A percentile compares a stretch with the other conserved stretches of the same genome.
Evolutionary conservation across 163 green algal genomes (phyloP).

Genomic region (Scenedesmus sp.): DNA sequence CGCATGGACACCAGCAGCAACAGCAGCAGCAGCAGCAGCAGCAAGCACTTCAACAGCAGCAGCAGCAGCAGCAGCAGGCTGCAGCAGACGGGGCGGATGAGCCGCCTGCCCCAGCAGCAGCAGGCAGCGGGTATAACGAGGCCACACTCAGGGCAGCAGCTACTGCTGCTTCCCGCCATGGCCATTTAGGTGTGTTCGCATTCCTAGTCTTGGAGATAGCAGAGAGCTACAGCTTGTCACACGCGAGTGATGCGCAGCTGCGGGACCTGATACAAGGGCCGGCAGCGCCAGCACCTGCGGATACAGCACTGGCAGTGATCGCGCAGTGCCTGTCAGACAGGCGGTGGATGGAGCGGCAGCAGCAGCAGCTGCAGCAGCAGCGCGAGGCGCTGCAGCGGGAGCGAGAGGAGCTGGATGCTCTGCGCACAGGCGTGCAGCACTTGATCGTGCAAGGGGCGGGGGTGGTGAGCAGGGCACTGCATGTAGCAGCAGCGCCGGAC

Average conservation of each 20-base stretch:
- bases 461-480: slow-evolving; percentile 15
- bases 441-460: slow-evolving; percentile 21
- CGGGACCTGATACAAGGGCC: neutral
- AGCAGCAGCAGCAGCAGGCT: neutral
- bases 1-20: neutral
- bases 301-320: neutral
- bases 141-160: neutral
- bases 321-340: neutral
- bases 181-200: slow-evolving; percentile 4
- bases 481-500: neutral
- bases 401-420: slow-evolving; percentile 13
- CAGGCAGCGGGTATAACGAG: neutral
- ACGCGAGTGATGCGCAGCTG: neutral
- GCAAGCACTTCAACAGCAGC: neutral
- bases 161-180: neutral
- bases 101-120: neutral
- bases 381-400: neutral
- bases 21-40: neutral
- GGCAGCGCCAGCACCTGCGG: neutral
- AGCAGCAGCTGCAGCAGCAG: neutral
- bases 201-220: neutral
- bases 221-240: neutral
- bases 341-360: neutral
- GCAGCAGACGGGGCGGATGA: neutral
- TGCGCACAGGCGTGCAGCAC: neutral